These are phyloP conservation scores for Acephala macrosclerotiorum DNA, from an alignment of 2,329 filamentous ascomycete species.

Conservation along the genomic window DNA sequence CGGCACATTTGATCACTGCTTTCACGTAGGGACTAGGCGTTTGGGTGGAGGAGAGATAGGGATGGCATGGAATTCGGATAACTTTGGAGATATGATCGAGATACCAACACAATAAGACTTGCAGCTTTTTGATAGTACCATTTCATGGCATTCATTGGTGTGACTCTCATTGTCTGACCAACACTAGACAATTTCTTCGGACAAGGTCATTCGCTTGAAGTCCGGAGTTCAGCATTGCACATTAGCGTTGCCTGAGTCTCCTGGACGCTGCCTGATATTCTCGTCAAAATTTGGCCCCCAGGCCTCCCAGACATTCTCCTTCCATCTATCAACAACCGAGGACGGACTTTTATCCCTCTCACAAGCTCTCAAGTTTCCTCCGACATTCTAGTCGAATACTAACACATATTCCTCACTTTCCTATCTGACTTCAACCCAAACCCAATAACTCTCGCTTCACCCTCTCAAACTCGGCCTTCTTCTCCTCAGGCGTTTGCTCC, in stretches of 20 bases:
- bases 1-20: slow-evolving; percentile 15
- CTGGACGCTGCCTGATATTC: background rate
- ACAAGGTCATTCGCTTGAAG: background rate
- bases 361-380: background rate
- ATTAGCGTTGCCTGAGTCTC: background rate
- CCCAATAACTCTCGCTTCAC: slow-evolving; percentile 22
- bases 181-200: background rate
- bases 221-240: background rate
- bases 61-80: slow-evolving; percentile 13
- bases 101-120: slow-evolving; percentile 32
- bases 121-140: slow-evolving; percentile 15
- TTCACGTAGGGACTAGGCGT: slow-evolving; percentile 25
- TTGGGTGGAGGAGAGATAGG: slow-evolving; percentile 18
- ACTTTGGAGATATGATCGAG: slow-evolving; percentile 25
- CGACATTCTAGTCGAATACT: background rate
- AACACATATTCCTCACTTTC: background rate
- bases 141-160: background rate
- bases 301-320: background rate
- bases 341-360: background rate
- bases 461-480: slow-evolving; percentile 20
- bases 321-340: background rate
- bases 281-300: background rate
- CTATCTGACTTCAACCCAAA: background rate
- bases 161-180: background rate
- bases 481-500: slow-evolving; percentile 9